Evolutionary conservation across 176 grass and related monocot species (phyloP).

Genomic region (Oryza australiensis): DNA sequence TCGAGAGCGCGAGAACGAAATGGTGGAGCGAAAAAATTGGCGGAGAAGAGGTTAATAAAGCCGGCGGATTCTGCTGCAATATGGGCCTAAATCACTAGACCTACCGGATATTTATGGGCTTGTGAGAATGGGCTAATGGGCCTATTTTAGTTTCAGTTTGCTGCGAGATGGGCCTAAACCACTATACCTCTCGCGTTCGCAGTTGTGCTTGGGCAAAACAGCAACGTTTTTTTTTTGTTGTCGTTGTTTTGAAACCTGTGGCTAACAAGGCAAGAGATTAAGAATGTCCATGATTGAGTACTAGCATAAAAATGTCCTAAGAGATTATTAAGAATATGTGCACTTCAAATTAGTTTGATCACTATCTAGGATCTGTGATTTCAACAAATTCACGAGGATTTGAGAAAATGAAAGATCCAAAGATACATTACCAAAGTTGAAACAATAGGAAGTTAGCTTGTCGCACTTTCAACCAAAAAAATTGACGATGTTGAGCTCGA

Average conservation of each 20-base stretch:
- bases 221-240: not conserved
- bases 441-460: no score
- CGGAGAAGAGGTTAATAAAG: not conserved
- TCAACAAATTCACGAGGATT: not conserved
- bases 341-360: not conserved
- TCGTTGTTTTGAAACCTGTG: no score
- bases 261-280: not conserved
- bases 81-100: not conserved
- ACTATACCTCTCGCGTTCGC: no score
- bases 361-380: not conserved
- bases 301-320: not conserved
- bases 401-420: no score
- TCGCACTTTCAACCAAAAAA: no score
- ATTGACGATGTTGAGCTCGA: no score
- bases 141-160: not conserved
- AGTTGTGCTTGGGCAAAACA: not conserved
- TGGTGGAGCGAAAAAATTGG: not conserved
- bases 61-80: not conserved
- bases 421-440: no score
- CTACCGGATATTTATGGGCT: not conserved
- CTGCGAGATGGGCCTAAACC: no score
- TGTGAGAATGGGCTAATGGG: not conserved
- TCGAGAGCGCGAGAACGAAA: conserved; percentile 2
- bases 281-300: not conserved
- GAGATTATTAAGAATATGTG: not conserved